Percentiles rank a stretch among this genome's conserved stretches.
These are phyloP conservation scores for Leucocoprinus leucothites DNA, from an alignment of 768 basidiomycete genomes.

Conservation along the genomic window DNA sequence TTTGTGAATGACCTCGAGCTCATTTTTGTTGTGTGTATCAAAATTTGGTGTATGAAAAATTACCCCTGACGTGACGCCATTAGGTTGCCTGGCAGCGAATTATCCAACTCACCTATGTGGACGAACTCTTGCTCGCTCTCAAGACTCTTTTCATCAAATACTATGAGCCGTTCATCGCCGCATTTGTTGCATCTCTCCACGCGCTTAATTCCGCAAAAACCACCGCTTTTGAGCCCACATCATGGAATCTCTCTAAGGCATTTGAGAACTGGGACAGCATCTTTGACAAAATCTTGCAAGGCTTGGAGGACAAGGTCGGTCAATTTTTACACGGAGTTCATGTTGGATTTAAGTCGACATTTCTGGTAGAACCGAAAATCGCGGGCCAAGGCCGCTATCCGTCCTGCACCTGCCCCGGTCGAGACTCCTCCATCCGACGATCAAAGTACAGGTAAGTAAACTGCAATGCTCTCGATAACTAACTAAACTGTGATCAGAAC, in stretches of 20 bases:
- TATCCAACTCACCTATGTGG: conserved; percentile 90
- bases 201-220: conserved; percentile 49
- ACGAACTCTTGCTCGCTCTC: conserved; percentile 77
- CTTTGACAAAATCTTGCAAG: conserved; percentile 73
- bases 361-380: conserved; percentile 66
- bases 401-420: conserved; percentile 31
- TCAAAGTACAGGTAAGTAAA: conserved; percentile 47
- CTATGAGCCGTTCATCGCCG: conserved; percentile 79
- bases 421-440: conserved; percentile 61
- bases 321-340: conserved; percentile 43
- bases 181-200: conserved; percentile 83
- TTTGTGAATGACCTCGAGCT: conserved; percentile 94
- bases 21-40: conserved; percentile 83
- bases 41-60: neutral
- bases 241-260: conserved; percentile 69
- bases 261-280: conserved; percentile 80
- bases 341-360: neutral
- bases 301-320: conserved; percentile 69
- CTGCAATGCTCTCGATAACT: neutral
- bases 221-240: conserved; percentile 31
- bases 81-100: conserved; percentile 97
- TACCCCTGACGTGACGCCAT: conserved; percentile 9
- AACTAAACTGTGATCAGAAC: conserved; percentile 30
- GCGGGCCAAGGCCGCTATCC: conserved; percentile 46
- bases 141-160: conserved; percentile 84